Conservation (phyloP, 2,329 filamentous ascomycete species). For the Coniochaeta sp. region DNA sequence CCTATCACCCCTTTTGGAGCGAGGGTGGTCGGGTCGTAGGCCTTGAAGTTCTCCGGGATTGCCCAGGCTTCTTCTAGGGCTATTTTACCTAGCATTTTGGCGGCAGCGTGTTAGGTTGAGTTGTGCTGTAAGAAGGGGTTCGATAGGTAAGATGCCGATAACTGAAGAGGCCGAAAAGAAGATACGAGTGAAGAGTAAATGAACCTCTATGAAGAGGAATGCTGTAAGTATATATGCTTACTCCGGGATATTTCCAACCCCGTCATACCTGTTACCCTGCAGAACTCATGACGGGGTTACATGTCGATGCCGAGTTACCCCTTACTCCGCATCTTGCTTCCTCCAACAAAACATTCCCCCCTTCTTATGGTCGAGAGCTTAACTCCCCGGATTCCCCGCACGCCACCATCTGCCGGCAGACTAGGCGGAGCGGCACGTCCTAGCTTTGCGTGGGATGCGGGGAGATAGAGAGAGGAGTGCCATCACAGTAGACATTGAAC, state of each 20-base stretch:
- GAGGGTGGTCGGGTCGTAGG: slow-evolving; percentile 12
- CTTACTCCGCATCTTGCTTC: slow-evolving; percentile 2
- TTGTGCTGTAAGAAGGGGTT: not conserved
- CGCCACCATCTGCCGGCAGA: not conserved
- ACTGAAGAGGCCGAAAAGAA: too few relatives aligned
- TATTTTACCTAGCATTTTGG: slow-evolving; percentile 14
- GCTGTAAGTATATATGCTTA: not conserved
- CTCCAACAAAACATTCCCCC: too few relatives aligned
- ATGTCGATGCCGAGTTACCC: slow-evolving; percentile 2
- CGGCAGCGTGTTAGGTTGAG: not conserved
- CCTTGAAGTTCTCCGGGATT: slow-evolving; percentile 14
- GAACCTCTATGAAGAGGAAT: slow-evolving; percentile 7
- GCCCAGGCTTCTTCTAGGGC: slow-evolving; percentile 16
- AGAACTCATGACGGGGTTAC: not conserved
- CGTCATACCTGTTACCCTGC: too few relatives aligned
- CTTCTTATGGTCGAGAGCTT: too few relatives aligned
- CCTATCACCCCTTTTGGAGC: slow-evolving; percentile 14
- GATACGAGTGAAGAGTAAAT: slow-evolving; percentile 6
- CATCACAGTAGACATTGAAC: too few relatives aligned
- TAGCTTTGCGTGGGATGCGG: too few relatives aligned
- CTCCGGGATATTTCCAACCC: not conserved
- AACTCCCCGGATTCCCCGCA: slow-evolving; percentile 1
- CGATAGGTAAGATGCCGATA: too few relatives aligned
- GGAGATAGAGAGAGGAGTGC: too few relatives aligned
- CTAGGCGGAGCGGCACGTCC: not conserved